These are phyloP conservation scores for Vavraia culicis DNA, from an alignment of 371 early-diverging fungal species.

Conservation along the genomic window DNA sequence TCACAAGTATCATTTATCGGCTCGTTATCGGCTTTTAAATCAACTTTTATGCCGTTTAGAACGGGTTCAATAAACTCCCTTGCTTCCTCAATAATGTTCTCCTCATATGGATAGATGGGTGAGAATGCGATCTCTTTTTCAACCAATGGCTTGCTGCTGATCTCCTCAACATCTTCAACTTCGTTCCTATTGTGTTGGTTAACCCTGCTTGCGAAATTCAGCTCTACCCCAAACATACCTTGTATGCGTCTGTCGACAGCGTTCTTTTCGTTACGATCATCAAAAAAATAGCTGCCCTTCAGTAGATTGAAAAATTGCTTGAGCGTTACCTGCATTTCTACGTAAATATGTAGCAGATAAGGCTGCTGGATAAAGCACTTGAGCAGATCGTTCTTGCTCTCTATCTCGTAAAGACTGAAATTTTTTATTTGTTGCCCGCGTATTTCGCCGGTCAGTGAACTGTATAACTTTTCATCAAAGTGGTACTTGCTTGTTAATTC, in stretches of 20 bases:
- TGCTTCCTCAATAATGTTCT: neutral
- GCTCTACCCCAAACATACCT: conserved; percentile 4
- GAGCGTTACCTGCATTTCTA: conserved; percentile 13
- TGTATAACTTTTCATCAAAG: too few relatives aligned
- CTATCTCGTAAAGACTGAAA: too few relatives aligned
- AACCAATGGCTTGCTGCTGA: conserved; percentile 2
- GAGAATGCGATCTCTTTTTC: conserved; percentile 7
- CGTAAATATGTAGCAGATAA: conserved; percentile 8
- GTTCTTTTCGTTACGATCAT: conserved; percentile 13
- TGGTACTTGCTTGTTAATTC: too few relatives aligned
- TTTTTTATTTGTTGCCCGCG: too few relatives aligned
- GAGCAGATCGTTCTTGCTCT: too few relatives aligned
- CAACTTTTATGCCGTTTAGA: neutral
- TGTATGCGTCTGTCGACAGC: conserved; percentile 11
- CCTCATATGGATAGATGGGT: conserved; percentile 9
- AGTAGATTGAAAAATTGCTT: conserved; percentile 19
- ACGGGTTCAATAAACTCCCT: neutral
- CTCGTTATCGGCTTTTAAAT: neutral
- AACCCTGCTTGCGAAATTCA: conserved; percentile 13
- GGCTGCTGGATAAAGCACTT: neutral
- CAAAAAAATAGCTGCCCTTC: conserved; percentile 19
- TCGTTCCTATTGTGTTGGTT: conserved; percentile 6
- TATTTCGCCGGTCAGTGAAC: too few relatives aligned
- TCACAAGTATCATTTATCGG: conserved; percentile 5
- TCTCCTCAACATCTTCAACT: neutral